These are phyloP conservation scores for Fusarium foetens DNA, from an alignment of 2,329 filamentous ascomycete genomes.

Conservation along the genomic window DNA sequence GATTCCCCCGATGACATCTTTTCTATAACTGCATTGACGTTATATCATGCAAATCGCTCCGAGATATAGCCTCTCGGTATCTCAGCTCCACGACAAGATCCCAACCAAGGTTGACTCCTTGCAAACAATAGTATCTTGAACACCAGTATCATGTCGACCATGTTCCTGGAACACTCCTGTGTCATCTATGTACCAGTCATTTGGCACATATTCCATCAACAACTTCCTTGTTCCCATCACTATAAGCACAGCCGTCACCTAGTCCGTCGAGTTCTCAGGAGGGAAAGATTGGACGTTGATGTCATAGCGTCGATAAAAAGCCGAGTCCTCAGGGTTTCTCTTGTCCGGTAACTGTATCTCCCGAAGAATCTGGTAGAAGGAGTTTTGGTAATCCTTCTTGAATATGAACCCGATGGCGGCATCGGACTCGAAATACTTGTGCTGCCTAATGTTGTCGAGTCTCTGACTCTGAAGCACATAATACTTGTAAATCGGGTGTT, in stretches of 20 bases:
- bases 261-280: constrained; percentile 30
- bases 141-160: constrained; percentile 15
- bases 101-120: constrained; percentile 5
- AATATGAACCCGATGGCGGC: constrained; percentile 28
- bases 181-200: constrained; percentile 40
- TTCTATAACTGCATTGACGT: neutral
- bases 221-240: constrained; percentile 18
- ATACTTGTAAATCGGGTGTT: neutral
- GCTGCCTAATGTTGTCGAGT: constrained; percentile 3
- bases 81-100: neutral
- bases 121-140: constrained; percentile 26
- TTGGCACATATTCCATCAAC: constrained; percentile 32
- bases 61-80: neutral
- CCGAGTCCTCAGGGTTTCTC: neutral
- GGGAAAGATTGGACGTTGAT: neutral
- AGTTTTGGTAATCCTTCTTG: constrained; percentile 30
- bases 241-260: constrained; percentile 32
- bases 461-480: constrained; percentile 11
- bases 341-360: neutral
- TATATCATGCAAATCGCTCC: neutral
- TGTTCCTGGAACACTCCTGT: constrained; percentile 33
- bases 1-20: neutral
- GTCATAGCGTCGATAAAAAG: neutral
- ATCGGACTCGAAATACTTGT: constrained; percentile 22
- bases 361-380: constrained; percentile 5